These are phyloP conservation scores for Bertia moriformis DNA, from an alignment of 2,329 filamentous ascomycete species.

Conservation along the genomic window DNA sequence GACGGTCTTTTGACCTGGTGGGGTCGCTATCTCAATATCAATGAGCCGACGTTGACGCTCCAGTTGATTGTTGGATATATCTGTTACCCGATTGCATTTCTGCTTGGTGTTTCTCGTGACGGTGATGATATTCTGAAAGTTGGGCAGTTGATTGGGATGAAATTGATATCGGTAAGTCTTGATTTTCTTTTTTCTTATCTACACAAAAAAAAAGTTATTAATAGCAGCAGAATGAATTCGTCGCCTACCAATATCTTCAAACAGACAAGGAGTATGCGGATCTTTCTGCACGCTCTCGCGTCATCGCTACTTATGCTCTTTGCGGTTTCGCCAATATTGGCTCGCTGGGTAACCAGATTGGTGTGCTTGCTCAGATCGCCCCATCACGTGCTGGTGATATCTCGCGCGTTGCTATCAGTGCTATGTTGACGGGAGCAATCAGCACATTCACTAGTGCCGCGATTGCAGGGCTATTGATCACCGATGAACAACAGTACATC, in stretches of 20 bases:
- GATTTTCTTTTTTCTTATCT: not conserved
- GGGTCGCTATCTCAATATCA: constrained; percentile 55
- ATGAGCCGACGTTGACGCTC: constrained; percentile 49
- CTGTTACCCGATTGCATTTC: constrained; percentile 58
- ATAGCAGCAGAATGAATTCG: not conserved
- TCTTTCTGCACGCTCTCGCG: constrained; percentile 27
- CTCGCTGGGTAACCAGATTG: constrained; percentile 34
- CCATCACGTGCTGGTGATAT: constrained; percentile 32
- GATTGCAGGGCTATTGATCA: constrained; percentile 27
- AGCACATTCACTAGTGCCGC: constrained; percentile 29
- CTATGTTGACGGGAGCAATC: constrained; percentile 30
- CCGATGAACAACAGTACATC: constrained; percentile 11
- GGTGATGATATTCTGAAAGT: not conserved
- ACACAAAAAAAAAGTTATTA: too few species aligned
- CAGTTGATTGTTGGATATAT: constrained; percentile 58
- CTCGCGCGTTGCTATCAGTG: constrained; percentile 27
- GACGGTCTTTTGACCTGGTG: constrained; percentile 62
- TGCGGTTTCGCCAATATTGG: constrained; percentile 38
- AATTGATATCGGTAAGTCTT: not conserved
- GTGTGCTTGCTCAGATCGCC: constrained; percentile 32
- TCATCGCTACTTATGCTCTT: constrained; percentile 34
- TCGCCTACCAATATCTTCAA: not conserved
- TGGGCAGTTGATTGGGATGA: not conserved
- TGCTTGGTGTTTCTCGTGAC: constrained; percentile 43
- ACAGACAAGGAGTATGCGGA: constrained; percentile 5